Base-by-base conservation (phyloP, 345 rosid species). In the Sonneratia caseolaris region DNA sequence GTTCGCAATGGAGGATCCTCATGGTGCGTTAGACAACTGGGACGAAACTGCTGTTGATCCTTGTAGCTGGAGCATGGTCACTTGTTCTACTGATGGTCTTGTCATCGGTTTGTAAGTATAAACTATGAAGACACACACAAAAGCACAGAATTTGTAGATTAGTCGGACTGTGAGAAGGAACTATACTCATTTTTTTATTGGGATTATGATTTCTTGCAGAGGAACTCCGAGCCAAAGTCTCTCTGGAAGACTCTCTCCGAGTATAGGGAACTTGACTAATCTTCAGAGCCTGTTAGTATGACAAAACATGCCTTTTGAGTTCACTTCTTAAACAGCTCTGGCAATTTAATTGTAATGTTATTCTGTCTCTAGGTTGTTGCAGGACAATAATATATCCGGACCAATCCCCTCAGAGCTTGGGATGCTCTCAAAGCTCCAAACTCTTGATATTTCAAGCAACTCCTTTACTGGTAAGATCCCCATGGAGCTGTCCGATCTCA, bases 11-110 rank as follows among this genome's bases (percentile, higher is more conserved):
- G 55, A 65, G 68, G 98, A 93, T 83, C 97, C 98, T 66, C 91
- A 78, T 82, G 86, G 81, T 70, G 89, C 87, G 77, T 83, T 93
- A 37, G 79, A 72, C 71, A 86, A 83, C 53, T 93, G 97, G 98
- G 98, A 93, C 80, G 93, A 76, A n/a, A 83, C 84, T 67, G 87
- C 98, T 55, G 96, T 91, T 76, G 98, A 93, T 84, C 97, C 97
- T 74, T 93, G 98, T 84, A 88, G 84, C 79, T 93, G 98, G 98
- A 70, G 71, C 74, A 85, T 91, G 93, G 77, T 93, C 74, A 76
- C 89, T 71, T 93, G 98, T 36, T 84, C 90, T 68, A 0, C 79
- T 68, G 98, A 91, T 82, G 82, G 86, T 72, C 79, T 91, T 42
- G 97, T 93, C 79, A 71, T 69, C 78, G 78, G 77, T 78, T 72